Evolutionary conservation across 169 alveolate genomes (phyloP), one percentile per base, ranked within the genome.

Genomic region (Toxoplasma gondii): DNA sequence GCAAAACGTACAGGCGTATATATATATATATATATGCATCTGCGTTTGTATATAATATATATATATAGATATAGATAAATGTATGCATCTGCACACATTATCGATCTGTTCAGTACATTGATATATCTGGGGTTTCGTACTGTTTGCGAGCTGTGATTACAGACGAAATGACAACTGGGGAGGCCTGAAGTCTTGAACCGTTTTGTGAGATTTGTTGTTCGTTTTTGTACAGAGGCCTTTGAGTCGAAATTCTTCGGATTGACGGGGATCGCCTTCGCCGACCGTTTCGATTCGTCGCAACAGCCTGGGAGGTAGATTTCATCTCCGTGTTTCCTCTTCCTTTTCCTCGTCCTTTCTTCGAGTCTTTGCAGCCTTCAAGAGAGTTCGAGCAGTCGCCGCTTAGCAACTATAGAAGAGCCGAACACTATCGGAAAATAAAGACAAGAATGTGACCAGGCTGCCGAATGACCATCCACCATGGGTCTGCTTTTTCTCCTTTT

Each of bases 251-350:
- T 93, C 84, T 19, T 43, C 74, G 95, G 93, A 24, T 54, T 88
- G 80, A 93, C 95, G 4, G 95, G 95, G 58, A 70, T 91, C 64
- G 86, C 78, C 10, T 93, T 90, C 88, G 67, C 69, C 78, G 92
- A 93, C 64, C 88, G 95, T 22, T 88, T 93, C 88, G 67, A 58
- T 54, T 53, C 91, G 31, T 81, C 74, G 38, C 95, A 93, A 91
- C 95, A 93, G 53, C 95, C 95, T 49, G 95, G 95, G 38, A 88
- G 95, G 95, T 93, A 82, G 58, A 7, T 12, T 49, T 4, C 58
- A 49, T 49, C 22, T 49, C 58, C 58, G 58, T 49, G 4, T 49
- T 12, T 12, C 22, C 12, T 49, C 58, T 12, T 49, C 22, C 58
- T 49, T 49, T 12, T 49, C 58, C 12, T 12, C 12, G 58, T 49